Percentiles rank a stretch among this genome's conserved stretches.
These are phyloP conservation scores for Pinus taeda DNA, from an alignment of 75 land plant genomes.

Conservation along the genomic window DNA sequence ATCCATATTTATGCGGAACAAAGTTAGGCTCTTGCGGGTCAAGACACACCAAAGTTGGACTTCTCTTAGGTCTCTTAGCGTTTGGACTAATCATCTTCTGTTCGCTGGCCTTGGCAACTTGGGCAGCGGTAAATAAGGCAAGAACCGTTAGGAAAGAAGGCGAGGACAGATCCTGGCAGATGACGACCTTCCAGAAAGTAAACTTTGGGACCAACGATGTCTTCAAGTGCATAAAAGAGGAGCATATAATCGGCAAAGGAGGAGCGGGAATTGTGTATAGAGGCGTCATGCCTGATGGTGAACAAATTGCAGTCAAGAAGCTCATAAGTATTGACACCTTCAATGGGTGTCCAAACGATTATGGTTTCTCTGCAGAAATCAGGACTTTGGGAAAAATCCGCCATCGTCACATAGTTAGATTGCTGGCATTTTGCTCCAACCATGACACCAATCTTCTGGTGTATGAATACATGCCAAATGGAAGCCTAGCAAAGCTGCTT, in stretches of 20 bases:
- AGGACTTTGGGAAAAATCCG: slow-evolving; percentile 64
- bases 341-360: slow-evolving; percentile 32
- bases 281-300: slow-evolving; percentile 56
- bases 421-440: slow-evolving; percentile 67
- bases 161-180: slow-evolving; percentile 38
- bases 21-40: too few relatives aligned
- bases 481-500: slow-evolving; percentile 62
- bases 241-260: slow-evolving; percentile 72
- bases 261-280: slow-evolving; percentile 87
- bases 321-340: slow-evolving; percentile 16
- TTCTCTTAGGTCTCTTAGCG: slow-evolving; percentile 7
- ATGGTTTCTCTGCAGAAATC: slow-evolving; percentile 68
- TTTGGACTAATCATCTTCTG: slow-evolving; percentile 39
- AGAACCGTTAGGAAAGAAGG: slow-evolving; percentile 13
- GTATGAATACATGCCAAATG: slow-evolving; percentile 74
- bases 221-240: slow-evolving; percentile 62
- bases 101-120: slow-evolving; percentile 32
- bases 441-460: slow-evolving; percentile 58
- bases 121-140: slow-evolving; percentile 16
- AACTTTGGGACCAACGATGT: slow-evolving; percentile 58
- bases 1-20: slow-evolving; percentile 37
- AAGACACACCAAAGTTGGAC: neutral
- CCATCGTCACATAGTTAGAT: slow-evolving; percentile 68
- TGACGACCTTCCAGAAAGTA: slow-evolving; percentile 65
- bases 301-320: slow-evolving; percentile 77